Base-by-base conservation (phyloP, 495 filamentous ascomycete species). In the Podospora pseudocomata region DNA sequence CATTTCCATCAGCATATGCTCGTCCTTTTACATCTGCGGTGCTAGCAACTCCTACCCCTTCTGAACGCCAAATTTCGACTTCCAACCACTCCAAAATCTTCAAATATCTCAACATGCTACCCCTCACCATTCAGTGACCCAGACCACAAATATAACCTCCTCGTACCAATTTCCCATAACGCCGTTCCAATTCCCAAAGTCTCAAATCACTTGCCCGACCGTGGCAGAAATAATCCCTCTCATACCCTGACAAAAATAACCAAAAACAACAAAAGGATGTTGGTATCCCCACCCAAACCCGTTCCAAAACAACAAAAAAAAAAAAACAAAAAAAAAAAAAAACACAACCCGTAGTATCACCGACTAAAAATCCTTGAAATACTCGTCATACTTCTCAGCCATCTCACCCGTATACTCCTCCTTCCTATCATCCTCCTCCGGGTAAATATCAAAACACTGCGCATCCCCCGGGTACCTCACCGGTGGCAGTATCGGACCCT, bases 401-500 rank as follows among this genome's bases (percentile, higher is more conserved):
- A 95, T 81, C 27, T 94, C 91, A 11, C 88, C 84, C 5, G 90
- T 91, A 75, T 96, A 97, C 72, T 81, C 75, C 44, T 88, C 83
- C 28, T 74, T 77, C 67, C 79, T 77, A 69, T 74, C 78, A 72
- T 86, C 80, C 74, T 89, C 81, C 73, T 84, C 85, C 30, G 77
- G 91, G 72, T 97, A 98, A 60, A 92, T 84, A 68, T 97, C 94
- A 70, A 97, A 98, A 77, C 95, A 97, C 65, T 90, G 87, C 4
- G 92, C 89, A 75, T 98, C 94, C 16, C 92, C 93, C 3, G 91
- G 86, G 68, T 89, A 90, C 30, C 89, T 83, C 39, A 98, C 81
- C 74, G 90, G 87, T 7, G 94, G 94, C 61, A 96, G 86, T 71
- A 98, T 97, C 19, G 94, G 94, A 0, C 93, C 93, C 66, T 89